Evolutionary conservation across 352 stramenopile genomes (phyloP).

Genomic region (Paralagenidium karlingii): DNA sequence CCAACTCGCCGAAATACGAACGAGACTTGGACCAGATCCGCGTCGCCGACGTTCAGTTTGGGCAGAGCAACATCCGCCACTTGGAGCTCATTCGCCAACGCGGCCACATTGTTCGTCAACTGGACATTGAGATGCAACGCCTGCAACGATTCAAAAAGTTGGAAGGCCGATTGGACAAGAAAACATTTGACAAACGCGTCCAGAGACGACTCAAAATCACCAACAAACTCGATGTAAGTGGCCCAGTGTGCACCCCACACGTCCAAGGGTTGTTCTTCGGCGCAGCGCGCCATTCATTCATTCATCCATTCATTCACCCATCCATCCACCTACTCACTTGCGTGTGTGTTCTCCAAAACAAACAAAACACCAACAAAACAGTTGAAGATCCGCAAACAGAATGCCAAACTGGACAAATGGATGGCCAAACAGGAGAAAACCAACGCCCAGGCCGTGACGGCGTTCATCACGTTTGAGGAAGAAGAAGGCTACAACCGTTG

Average conservation of each 20-base stretch:
- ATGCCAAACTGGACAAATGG: conserved; percentile 28
- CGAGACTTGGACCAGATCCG: conserved; percentile 38
- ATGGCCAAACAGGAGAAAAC: conserved; percentile 15
- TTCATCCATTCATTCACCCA: no score
- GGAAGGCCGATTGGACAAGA: conserved; percentile 18
- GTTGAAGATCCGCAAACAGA: conserved; percentile 25
- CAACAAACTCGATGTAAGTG: conserved; percentile 25
- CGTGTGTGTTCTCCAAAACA: no score
- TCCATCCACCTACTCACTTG: no score
- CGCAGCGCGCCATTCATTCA: no score
- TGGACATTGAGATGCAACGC: conserved; percentile 52
- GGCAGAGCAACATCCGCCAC: conserved; percentile 45
- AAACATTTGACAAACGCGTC: conserved; percentile 23
- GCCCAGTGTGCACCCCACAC: no score
- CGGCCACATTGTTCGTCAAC: conserved; percentile 36
- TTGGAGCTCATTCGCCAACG: conserved; percentile 46
- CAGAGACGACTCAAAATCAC: conserved; percentile 27
- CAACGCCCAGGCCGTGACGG: conserved; percentile 44
- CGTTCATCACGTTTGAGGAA: conserved; percentile 78
- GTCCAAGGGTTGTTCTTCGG: no score
- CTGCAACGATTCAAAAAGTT: conserved; percentile 55
- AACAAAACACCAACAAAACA: no score
- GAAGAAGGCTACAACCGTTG: conserved; percentile 72
- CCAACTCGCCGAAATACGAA: conserved; percentile 29
- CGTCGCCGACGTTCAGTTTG: conserved; percentile 72